Base-by-base conservation (phyloP, 2,329 filamentous ascomycete species). In the Lachnellula suecica region DNA sequence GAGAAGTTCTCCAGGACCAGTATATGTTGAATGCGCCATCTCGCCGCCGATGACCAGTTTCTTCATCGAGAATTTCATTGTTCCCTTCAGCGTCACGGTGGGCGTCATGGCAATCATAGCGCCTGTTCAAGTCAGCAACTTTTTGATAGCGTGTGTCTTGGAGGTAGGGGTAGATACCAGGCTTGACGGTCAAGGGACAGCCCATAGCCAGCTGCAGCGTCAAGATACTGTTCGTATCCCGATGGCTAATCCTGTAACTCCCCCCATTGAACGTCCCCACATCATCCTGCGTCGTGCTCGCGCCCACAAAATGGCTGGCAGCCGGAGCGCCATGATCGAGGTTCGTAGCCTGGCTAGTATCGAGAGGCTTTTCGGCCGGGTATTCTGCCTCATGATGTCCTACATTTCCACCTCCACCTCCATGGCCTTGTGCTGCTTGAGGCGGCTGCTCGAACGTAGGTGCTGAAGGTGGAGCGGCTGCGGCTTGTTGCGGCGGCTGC, bases 191-290 rank as follows among this genome's bases (percentile, higher is more conserved):
- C 47, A 97, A 71, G 0, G 93, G 93, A 63, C 90, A 96, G 2
- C 91, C 91, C 69, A 94, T 88, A 11, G 93, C 93, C 42, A 97
- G 74, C 70, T 97, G 93, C 20, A 97, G 72, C 0, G 92, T 97
- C 56, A 97, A 71, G 60, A 97, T 87, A 1, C 89, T 91, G 69
- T 97, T 99, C 53, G 84, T 87, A 70, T 97, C 91, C 20, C 94
- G 81, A 67, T 99, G 94, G 65, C 89, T 94, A 67, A 97, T 91
- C 40, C 94, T 82, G 69, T 93, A 99, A 66, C 89, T 93, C 11
- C 94, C 94, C 15, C 94, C 94, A 68, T 97, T 97, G 76, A 97
- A 99, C 0, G 88, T 94, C n/a, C 94, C 94, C 2, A 96, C 83
- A 62, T 96, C 92, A 69, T 97, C 94, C 25, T 83, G 76, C 1